Evolutionary conservation across 257 asterid genomes (phyloP).

Genomic region (Capsicum chinense): DNA sequence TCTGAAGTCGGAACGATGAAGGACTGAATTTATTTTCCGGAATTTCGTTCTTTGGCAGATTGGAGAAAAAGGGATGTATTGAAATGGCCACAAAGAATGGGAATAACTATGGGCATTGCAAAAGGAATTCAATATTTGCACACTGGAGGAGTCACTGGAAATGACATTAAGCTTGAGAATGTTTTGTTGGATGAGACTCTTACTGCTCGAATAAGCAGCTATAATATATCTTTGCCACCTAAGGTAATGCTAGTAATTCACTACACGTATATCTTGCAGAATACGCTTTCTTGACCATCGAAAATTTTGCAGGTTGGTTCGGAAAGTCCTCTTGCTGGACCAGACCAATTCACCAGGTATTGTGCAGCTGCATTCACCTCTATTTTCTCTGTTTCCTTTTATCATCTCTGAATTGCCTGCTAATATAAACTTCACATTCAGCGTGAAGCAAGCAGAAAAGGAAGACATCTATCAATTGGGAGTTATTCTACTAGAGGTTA

Average conservation of each 20-base stretch:
- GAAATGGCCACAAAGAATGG: conserved; percentile 98
- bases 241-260: conserved; percentile 49
- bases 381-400: background rate
- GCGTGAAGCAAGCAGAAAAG: conserved; percentile 66
- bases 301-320: conserved; percentile 55
- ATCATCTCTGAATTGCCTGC: background rate
- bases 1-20: background rate
- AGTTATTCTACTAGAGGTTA: conserved; percentile 64
- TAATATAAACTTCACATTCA: conserved; percentile 14
- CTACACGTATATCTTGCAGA: background rate
- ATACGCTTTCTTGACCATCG: background rate
- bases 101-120: conserved; percentile 75
- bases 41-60: conserved; percentile 48
- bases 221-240: conserved; percentile 70
- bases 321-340: conserved; percentile 65
- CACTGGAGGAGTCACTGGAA: conserved; percentile 73
- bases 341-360: conserved; percentile 47
- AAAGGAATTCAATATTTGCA: conserved; percentile 93
- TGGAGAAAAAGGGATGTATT: conserved; percentile 81
- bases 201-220: conserved; percentile 76
- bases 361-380: background rate
- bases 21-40: background rate
- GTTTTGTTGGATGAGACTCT: conserved; percentile 80
- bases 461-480: conserved; percentile 86
- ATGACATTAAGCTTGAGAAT: conserved; percentile 71